Percentiles rank a stretch among this genome's conserved stretches.
Conservation (phyloP, 169 alveolate genomes). For the Perkinsus marinus region DNA sequence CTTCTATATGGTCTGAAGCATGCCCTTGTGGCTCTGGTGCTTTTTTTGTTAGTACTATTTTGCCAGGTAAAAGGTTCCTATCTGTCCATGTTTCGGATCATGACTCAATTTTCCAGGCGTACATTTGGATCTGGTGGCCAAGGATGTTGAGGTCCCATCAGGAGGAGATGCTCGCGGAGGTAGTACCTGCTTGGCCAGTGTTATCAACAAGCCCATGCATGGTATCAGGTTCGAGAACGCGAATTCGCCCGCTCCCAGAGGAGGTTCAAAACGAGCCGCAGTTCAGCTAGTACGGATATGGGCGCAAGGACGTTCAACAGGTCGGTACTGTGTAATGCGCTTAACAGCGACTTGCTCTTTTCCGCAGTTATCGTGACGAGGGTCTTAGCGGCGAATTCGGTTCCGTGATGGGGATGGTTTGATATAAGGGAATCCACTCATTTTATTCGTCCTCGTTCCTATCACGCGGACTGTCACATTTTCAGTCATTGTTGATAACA, state of each 20-base stretch:
- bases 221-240: neutral
- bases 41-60: neutral
- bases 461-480: too few species aligned
- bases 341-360: too few species aligned
- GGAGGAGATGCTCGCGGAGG: neutral
- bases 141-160: neutral
- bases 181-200: too few species aligned
- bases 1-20: neutral
- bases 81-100: too few species aligned
- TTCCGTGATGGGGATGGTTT: too few species aligned
- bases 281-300: neutral
- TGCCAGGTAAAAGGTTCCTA: neutral
- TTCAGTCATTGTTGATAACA: too few species aligned
- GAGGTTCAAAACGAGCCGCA: neutral
- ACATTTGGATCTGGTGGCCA: neutral
- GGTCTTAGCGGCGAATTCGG: too few species aligned
- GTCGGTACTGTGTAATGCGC: neutral
- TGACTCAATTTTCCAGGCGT: neutral
- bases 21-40: neutral
- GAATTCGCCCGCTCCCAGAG: neutral
- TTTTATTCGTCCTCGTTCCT: too few species aligned
- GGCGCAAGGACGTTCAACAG: neutral
- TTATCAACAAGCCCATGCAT: neutral
- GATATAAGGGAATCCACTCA: too few species aligned
- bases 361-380: neutral